Evolutionary conservation across 129 eudicot species (phyloP).

Genomic region (Centella asiatica): DNA sequence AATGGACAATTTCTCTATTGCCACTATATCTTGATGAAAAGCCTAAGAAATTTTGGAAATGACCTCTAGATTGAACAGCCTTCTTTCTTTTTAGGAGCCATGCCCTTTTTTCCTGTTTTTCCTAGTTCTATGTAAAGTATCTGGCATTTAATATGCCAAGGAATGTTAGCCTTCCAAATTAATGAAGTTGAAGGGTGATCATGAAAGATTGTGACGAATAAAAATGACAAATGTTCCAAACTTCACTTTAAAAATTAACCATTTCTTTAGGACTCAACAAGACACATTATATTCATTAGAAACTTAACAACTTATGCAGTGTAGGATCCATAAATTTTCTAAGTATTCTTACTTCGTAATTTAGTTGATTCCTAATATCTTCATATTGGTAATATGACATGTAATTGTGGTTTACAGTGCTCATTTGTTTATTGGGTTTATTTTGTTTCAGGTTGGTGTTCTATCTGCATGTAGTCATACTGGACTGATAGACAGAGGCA

Average conservation of each 20-base stretch:
- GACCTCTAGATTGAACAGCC: background rate
- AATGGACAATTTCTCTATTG: background rate
- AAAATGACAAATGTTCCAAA: no score
- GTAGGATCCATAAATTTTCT: background rate
- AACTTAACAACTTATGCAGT: background rate
- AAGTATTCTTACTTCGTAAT: background rate
- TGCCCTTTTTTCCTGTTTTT: no score
- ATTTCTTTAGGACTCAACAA: background rate
- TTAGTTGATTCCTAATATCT: background rate
- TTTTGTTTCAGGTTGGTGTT: constrained; percentile 44
- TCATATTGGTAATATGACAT: background rate
- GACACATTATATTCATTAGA: background rate
- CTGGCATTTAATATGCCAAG: background rate
- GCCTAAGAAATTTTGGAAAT: background rate
- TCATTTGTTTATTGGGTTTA: background rate
- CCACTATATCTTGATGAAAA: background rate
- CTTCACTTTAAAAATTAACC: no score
- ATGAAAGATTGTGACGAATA: no score
- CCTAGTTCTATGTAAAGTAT: background rate
- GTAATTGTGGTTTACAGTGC: background rate
- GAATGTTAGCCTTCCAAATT: background rate
- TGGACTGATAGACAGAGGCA: constrained; percentile 54
- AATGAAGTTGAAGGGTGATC: background rate
- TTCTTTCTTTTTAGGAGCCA: background rate
- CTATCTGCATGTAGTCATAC: constrained; percentile 66